These are phyloP conservation scores for Beauveria caledonica DNA, from an alignment of 2,329 filamentous ascomycete species.

Conservation along the genomic window DNA sequence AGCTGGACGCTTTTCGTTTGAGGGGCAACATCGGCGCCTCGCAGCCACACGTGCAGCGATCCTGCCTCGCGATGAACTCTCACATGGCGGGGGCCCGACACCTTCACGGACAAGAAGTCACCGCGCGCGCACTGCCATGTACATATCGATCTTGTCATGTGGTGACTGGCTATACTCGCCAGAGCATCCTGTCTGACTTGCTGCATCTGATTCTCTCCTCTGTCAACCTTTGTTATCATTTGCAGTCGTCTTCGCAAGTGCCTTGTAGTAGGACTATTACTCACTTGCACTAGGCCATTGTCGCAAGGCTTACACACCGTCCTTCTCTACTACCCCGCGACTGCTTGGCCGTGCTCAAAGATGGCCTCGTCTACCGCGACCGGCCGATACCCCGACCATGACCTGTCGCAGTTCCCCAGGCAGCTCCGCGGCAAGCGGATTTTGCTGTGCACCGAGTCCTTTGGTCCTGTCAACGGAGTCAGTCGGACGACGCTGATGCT, in stretches of 20 bases:
- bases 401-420: slow-evolving; percentile 37
- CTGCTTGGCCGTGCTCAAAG: background rate
- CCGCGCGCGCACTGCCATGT: background rate
- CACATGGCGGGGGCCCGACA: background rate
- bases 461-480: slow-evolving; percentile 66
- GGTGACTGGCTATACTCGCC: background rate
- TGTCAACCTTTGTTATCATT: background rate
- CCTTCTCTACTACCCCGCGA: background rate
- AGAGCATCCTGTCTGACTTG: background rate
- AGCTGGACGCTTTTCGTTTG: background rate
- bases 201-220: background rate
- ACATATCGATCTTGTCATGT: background rate
- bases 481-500: slow-evolving; percentile 62
- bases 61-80: background rate
- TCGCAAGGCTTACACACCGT: background rate
- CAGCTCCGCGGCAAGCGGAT: slow-evolving; percentile 52
- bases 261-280: background rate
- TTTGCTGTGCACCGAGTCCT: slow-evolving; percentile 61
- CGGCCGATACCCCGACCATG: slow-evolving; percentile 23
- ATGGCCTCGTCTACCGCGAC: slow-evolving; percentile 1
- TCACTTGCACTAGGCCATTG: background rate
- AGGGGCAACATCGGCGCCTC: background rate
- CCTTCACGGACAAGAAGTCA: background rate
- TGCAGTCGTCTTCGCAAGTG: background rate
- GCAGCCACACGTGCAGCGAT: slow-evolving; percentile 8